A percentile compares a stretch with the other conserved stretches of the same genome.
These are phyloP conservation scores for Pythium sukuiense DNA, from an alignment of 352 stramenopile genomes.

Conservation along the genomic window DNA sequence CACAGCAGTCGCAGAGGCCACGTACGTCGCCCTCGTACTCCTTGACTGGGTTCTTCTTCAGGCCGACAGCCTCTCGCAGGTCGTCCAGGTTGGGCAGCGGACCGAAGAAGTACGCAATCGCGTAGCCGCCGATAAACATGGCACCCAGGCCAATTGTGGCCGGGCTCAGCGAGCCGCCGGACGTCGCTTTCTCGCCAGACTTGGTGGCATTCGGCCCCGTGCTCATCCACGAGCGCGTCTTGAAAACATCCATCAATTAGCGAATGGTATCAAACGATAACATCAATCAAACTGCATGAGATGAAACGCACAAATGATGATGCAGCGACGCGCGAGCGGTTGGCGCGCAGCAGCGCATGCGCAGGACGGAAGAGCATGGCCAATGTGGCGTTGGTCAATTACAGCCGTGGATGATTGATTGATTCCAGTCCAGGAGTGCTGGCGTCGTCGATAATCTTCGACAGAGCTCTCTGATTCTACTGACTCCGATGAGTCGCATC, in stretches of 20 bases:
- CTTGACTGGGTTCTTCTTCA: constrained; percentile 29
- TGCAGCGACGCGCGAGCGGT: constrained; percentile 1
- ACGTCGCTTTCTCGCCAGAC: background rate
- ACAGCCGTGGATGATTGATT: background rate
- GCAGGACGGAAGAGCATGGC: constrained; percentile 21
- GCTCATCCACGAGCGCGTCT: constrained; percentile 24
- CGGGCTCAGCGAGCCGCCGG: constrained; percentile 34
- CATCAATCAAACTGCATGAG: background rate
- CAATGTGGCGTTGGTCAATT: background rate
- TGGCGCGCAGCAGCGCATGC: constrained; percentile 26
- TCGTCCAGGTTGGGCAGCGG: constrained; percentile 65
- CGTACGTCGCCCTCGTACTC: constrained; percentile 50
- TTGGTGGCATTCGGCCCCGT: constrained; percentile 9
- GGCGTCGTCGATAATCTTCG: background rate
- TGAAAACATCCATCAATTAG: background rate
- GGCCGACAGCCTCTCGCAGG: constrained; percentile 37
- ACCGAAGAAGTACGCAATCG: constrained; percentile 68
- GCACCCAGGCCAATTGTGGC: constrained; percentile 46
- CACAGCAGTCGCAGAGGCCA: background rate
- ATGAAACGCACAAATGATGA: background rate
- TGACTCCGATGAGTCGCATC: background rate
- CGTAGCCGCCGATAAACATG: constrained; percentile 64
- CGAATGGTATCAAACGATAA: background rate
- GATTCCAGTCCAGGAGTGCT: background rate
- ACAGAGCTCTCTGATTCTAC: background rate